Conservation (phyloP, 441 rosid species). For the Gossypium lobatum region DNA sequence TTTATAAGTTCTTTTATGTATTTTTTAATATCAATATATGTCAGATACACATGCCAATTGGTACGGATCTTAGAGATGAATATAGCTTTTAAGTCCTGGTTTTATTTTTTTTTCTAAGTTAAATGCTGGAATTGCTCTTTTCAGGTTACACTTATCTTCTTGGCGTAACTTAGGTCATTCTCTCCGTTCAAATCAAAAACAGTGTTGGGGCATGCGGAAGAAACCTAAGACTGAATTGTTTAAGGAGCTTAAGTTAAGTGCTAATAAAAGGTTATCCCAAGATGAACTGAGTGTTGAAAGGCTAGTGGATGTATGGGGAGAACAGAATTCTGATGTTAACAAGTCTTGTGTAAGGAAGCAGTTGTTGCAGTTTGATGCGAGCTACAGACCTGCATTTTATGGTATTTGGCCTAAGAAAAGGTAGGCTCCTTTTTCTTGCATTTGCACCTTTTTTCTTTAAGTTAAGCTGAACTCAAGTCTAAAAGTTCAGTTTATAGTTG, state of each 20-base stretch:
- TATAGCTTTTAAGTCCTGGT: constrained; percentile 6
- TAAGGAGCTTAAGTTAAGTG: constrained; percentile 62
- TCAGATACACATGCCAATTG: no score
- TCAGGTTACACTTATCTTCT: constrained; percentile 62
- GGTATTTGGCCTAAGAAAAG: constrained; percentile 5
- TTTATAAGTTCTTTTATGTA: no score
- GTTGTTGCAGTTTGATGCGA: neutral
- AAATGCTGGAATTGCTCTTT: constrained; percentile 13
- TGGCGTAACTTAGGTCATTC: constrained; percentile 57
- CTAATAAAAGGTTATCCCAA: constrained; percentile 30
- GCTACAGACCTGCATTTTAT: neutral
- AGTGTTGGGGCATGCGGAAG: constrained; percentile 72
- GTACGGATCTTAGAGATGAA: neutral
- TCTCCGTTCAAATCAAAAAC: constrained; percentile 33
- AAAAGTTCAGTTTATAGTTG: neutral
- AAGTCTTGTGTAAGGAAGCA: neutral
- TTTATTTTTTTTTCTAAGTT: neutral
- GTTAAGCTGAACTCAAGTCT: neutral
- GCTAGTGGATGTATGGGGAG: constrained; percentile 9
- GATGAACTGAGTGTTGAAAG: constrained; percentile 47
- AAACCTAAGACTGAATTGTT: constrained; percentile 60
- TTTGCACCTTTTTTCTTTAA: neutral
- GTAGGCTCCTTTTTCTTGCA: neutral
- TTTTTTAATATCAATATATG: neutral
- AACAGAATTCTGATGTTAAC: neutral